phyloP scores from a whole-genome alignment of 1,284 basidiomycete species.

The Vanrija humicola region DNA sequence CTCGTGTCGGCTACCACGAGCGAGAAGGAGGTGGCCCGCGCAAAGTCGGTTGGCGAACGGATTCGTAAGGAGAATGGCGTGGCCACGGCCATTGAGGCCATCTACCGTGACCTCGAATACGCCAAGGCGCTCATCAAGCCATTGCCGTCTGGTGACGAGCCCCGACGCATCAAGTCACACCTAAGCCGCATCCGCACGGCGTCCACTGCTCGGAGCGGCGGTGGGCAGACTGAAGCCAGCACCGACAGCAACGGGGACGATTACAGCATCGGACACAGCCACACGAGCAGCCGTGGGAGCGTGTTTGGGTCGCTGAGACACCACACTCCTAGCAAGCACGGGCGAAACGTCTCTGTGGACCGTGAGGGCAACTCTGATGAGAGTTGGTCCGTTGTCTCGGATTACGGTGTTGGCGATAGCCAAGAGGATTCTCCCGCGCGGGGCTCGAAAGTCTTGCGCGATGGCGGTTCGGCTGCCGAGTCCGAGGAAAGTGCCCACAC shows the following conservation, averaged over 20 bases:
- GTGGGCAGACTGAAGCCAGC: background rate
- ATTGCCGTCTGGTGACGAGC: background rate
- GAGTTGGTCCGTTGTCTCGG: slow-evolving; percentile 20
- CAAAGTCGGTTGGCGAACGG: slow-evolving; percentile 72
- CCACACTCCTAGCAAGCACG: background rate
- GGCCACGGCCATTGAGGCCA: slow-evolving; percentile 77
- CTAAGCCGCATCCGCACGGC: background rate
- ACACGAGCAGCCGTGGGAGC: background rate
- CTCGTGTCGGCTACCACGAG: slow-evolving; percentile 78
- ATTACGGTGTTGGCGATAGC: background rate
- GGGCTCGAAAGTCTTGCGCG: background rate
- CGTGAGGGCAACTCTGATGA: slow-evolving; percentile 10
- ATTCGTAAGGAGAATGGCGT: slow-evolving; percentile 89
- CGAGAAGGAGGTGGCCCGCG: slow-evolving; percentile 77
- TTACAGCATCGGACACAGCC: background rate
- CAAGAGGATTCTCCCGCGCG: background rate
- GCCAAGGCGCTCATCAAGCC: slow-evolving; percentile 74
- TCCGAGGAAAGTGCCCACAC: background rate
- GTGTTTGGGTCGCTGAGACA: too few relatives aligned
- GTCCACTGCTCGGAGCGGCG: too few relatives aligned
- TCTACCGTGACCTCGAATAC: slow-evolving; percentile 89
- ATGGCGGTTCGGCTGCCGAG: background rate
- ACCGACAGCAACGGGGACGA: background rate
- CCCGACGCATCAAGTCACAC: slow-evolving; percentile 1
- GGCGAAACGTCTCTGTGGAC: background rate